Percentiles rank a stretch among this genome's conserved stretches.
Conservation (phyloP, 164 flowering plant genomes). For the Vitis rotundifolia region DNA sequence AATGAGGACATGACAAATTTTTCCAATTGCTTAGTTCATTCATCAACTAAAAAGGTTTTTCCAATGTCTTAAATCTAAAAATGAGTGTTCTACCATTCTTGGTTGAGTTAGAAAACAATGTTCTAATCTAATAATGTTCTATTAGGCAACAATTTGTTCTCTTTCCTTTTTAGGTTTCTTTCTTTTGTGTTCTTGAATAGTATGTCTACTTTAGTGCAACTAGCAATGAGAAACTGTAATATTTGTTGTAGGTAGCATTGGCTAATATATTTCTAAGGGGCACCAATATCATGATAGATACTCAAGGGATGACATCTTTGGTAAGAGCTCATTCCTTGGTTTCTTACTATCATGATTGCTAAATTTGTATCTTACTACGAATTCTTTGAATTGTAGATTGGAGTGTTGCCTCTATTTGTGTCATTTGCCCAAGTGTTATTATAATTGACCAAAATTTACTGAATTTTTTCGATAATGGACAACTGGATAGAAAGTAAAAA, state of each 20-base stretch:
- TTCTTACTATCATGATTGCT: neutral
- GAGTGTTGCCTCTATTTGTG: constrained; percentile 89
- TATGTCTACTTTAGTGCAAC: too few species aligned
- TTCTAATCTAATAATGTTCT: too few species aligned
- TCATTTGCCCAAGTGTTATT: constrained; percentile 92
- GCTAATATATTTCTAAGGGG: constrained; percentile 82
- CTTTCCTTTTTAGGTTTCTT: neutral
- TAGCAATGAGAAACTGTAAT: too few species aligned
- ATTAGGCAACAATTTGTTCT: neutral
- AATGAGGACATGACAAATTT: too few species aligned
- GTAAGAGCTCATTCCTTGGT: constrained; percentile 31
- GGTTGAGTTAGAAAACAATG: too few species aligned
- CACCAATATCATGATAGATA: constrained; percentile 61
- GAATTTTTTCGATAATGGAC: constrained; percentile 58
- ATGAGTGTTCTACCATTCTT: too few species aligned
- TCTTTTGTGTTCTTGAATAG: neutral
- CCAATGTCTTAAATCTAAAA: too few species aligned
- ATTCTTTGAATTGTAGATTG: constrained; percentile 52
- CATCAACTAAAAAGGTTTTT: too few species aligned
- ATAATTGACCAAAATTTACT: constrained; percentile 11
- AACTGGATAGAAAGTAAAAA: constrained; percentile 78
- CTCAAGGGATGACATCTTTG: constrained; percentile 80
- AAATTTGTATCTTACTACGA: neutral
- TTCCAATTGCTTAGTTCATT: too few species aligned
- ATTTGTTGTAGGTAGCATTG: constrained; percentile 63